Conservation (phyloP, 306 rosid genomes). For the Vigna radiata region DNA sequence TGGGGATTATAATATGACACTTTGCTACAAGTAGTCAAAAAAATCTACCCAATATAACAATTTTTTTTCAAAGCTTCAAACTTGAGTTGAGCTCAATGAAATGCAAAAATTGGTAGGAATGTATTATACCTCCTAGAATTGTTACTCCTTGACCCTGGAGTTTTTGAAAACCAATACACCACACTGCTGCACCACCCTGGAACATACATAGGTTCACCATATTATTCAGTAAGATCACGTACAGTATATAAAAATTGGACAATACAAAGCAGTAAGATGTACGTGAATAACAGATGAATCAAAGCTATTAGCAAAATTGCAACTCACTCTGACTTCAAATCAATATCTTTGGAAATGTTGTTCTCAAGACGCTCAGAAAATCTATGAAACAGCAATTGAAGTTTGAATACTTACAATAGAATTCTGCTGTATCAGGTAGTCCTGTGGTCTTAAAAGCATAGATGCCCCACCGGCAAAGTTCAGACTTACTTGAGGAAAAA, state of each 20-base stretch:
- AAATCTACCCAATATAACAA: background rate
- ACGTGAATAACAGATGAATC: background rate
- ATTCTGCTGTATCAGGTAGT: constrained; percentile 87
- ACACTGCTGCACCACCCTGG: constrained; percentile 75
- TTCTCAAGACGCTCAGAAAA: constrained; percentile 19
- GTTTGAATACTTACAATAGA: constrained; percentile 70
- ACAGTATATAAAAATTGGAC: constrained; percentile 4
- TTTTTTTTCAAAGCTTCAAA: constrained; percentile 17
- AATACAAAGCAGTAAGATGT: constrained; percentile 4
- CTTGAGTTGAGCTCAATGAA: background rate
- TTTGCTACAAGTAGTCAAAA: background rate
- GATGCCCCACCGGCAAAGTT: constrained; percentile 89
- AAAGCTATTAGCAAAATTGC: constrained; percentile 35
- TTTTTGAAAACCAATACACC: constrained; percentile 97
- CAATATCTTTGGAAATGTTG: constrained; percentile 17
- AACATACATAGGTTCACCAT: constrained; percentile 37
- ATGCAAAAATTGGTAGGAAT: constrained; percentile 4
- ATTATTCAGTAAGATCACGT: constrained; percentile 39
- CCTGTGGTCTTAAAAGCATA: constrained; percentile 80
- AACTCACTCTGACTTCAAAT: constrained; percentile 32
- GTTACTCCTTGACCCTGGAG: constrained; percentile 78
- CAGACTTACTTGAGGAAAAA: constrained; percentile 89
- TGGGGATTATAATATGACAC: constrained; percentile 2
- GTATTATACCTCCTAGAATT: constrained; percentile 87
- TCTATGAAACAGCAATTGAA: constrained; percentile 20